Evolutionary conservation across 345 rosid genomes (phyloP).

Genomic region (Pistacia vera): DNA sequence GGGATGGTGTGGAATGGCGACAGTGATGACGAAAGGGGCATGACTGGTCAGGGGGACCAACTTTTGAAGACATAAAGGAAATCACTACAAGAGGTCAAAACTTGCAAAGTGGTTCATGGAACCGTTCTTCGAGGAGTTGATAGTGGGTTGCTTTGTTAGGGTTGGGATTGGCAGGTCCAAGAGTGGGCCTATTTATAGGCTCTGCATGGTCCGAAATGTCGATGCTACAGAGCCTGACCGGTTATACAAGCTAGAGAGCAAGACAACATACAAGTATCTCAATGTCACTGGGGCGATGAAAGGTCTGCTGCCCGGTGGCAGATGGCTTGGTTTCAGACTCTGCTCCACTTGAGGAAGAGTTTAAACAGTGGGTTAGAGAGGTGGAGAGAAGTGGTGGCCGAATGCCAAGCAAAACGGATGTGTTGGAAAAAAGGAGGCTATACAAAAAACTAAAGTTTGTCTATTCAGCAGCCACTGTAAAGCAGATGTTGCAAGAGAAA

Average conservation of each 20-base stretch:
- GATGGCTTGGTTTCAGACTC: constrained; percentile 99
- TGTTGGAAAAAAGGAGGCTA: constrained; percentile 82
- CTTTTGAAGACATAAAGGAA: constrained; percentile 82
- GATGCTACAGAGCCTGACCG: constrained; percentile 88
- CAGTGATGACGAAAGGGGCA: constrained; percentile 84
- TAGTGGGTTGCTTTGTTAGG: constrained; percentile 93
- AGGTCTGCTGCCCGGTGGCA: constrained; percentile 98
- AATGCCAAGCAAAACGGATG: constrained; percentile 79
- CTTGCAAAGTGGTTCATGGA: constrained; percentile 98
- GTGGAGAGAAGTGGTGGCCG: constrained; percentile 86
- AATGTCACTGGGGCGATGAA: constrained; percentile 92
- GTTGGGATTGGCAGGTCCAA: constrained; percentile 93
- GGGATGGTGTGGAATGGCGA: constrained; percentile 86
- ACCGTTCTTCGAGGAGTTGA: constrained; percentile 97
- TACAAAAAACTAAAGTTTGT: constrained; percentile 72
- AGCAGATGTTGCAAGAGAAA: constrained; percentile 98
- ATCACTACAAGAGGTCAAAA: constrained; percentile 84
- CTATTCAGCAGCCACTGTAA: constrained; percentile 92
- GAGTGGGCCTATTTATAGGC: constrained; percentile 77
- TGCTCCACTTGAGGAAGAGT: constrained; percentile 86
- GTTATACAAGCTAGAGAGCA: constrained; percentile 82
- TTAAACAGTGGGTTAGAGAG: constrained; percentile 82
- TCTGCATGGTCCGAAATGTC: constrained; percentile 86
- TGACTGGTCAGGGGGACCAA: constrained; percentile 54
- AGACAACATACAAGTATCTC: constrained; percentile 79